Evolutionary conservation across 2,329 filamentous ascomycete species (phyloP), one percentile per base, ranked within the genome.

Genomic region (Neopestalotiopsis rosae): DNA sequence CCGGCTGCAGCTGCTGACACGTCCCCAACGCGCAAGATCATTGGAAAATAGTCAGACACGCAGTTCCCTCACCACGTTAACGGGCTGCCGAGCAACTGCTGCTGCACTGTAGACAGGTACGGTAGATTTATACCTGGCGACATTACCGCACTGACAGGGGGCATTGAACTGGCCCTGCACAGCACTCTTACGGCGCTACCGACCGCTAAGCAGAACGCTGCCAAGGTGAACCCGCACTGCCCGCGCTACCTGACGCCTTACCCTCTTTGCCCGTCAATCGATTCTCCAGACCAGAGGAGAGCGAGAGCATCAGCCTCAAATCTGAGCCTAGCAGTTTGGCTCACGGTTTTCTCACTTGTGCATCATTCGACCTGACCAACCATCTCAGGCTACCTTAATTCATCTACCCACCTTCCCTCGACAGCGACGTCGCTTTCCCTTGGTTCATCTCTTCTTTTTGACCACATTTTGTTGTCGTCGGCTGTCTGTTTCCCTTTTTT

Each of bases 401-500:
- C 30, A 40, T 61, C 64, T 34, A 34, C 64, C 20, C 61, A 30
- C 38, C 45, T 40, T 52, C 45, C 24, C 30, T 38, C 32, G 42
- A 30, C 64, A 58, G 20, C 64, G 30, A 38, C 64, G 45, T 66
- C 64, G 59, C 64, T 58, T 58, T 34, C 61, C 64, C 34, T 32
- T 45, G 30, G n/a, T 65, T 30, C 34, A 45, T 32, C 62, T 45
- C 24, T n/a, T 30, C 30, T 24, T 38, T 57, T 66, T 66, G 59
- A 62, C 59, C 59, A 62, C 28, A 66, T 58, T 65, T 66, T 67
- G 65, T 40, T 57, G 34, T 49, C 64, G 28, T 56, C n/a, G 45
- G 62, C 57, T 61, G 57, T 71, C 61, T 45, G 69, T 68, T 72
- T 64, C 59, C 59, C 59, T 62, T 62, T 62, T 40, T 40, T 17